Conservation (phyloP, 176 grass and related monocot genomes). For the Triticum monococcum region DNA sequence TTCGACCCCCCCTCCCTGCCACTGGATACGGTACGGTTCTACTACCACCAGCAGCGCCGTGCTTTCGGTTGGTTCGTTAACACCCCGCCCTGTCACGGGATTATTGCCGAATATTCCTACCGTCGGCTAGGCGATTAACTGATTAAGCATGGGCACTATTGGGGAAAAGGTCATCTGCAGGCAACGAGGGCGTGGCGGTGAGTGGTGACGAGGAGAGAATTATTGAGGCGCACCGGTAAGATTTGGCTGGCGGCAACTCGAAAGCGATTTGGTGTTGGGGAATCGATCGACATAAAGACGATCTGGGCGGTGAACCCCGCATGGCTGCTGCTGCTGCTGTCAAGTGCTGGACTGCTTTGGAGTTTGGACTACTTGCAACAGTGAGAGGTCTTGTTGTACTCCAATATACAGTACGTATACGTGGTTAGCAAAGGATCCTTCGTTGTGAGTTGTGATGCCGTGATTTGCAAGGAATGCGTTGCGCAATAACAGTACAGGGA, state of each 20-base stretch:
- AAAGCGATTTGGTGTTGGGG: background rate
- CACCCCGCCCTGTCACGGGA: background rate
- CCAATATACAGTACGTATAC: background rate
- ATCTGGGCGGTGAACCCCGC: background rate
- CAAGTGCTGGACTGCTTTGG: background rate
- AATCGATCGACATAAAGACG: background rate
- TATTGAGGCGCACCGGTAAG: background rate
- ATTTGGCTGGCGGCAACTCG: background rate
- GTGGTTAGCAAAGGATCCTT: background rate
- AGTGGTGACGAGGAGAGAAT: background rate
- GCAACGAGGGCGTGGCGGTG: background rate
- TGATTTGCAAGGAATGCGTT: background rate
- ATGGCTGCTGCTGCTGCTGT: background rate
- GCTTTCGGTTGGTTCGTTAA: background rate
- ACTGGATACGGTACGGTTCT: background rate
- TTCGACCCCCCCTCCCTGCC: background rate
- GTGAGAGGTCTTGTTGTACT: background rate
- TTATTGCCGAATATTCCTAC: conserved; percentile 2
- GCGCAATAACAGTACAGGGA: background rate
- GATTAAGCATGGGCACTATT: background rate
- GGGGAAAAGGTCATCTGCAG: background rate
- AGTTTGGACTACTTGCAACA: background rate
- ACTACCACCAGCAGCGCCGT: background rate
- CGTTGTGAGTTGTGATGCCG: background rate
- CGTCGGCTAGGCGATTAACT: background rate